Conservation (phyloP, 805 yeast genomes). For the Myxozyma sirexii region DNA sequence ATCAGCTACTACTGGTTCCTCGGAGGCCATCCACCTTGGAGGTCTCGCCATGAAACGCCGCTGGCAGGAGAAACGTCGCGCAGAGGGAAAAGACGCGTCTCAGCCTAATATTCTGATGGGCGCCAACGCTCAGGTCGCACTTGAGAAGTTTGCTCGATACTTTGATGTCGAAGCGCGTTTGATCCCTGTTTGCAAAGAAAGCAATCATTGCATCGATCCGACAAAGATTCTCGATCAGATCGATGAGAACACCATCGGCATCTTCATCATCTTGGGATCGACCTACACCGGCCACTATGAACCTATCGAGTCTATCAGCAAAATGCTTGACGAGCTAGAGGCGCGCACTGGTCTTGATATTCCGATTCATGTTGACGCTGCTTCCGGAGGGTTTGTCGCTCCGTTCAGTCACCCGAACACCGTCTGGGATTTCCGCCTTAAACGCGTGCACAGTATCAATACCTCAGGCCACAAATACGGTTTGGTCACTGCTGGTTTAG, state of each 20-base stretch:
- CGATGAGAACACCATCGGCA: constrained; percentile 92
- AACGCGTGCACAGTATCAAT: constrained; percentile 81
- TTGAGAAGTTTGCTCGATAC: constrained; percentile 91
- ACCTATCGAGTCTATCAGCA: constrained; percentile 61
- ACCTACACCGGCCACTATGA: constrained; percentile 94
- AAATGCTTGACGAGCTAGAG: constrained; percentile 71
- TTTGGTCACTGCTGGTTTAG: constrained; percentile 84
- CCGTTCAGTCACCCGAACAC: constrained; percentile 78
- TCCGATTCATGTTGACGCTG: constrained; percentile 93
- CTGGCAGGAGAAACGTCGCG: constrained; percentile 74
- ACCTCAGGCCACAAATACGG: constrained; percentile 95
- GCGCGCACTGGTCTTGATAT: constrained; percentile 64
- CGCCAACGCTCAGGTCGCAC: constrained; percentile 88
- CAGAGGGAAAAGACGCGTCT: constrained; percentile 58
- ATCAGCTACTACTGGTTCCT: constrained; percentile 90
- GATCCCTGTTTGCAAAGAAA: constrained; percentile 62
- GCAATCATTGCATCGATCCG: constrained; percentile 67
- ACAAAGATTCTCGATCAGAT: constrained; percentile 60
- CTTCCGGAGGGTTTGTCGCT: constrained; percentile 87
- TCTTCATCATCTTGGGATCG: constrained; percentile 84
- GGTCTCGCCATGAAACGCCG: constrained; percentile 89
- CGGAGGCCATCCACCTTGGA: constrained; percentile 92
- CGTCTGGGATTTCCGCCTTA: constrained; percentile 80
- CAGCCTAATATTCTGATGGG: constrained; percentile 91
- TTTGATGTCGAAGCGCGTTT: constrained; percentile 87